Percentiles rank a stretch among this genome's conserved stretches.
These are phyloP conservation scores for Tremella fuciformis DNA, from an alignment of 768 basidiomycete genomes.

Conservation along the genomic window DNA sequence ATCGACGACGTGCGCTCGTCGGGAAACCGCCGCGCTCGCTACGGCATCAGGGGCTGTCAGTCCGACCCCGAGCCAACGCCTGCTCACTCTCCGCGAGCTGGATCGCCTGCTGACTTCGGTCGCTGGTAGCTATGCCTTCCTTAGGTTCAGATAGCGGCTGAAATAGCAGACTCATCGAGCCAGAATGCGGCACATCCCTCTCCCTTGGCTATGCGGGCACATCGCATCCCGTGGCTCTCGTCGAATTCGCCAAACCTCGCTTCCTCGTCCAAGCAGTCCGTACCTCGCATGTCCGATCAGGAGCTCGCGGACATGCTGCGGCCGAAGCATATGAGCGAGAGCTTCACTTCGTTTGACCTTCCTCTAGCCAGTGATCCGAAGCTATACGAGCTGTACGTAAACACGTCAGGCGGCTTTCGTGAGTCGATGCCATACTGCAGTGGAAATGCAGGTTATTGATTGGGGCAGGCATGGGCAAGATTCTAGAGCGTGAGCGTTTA, in stretches of 20 bases:
- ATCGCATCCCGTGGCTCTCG: slow-evolving; percentile 37
- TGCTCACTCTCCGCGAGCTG: slow-evolving; percentile 40
- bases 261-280: slow-evolving; percentile 5
- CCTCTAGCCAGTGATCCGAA: slow-evolving; percentile 37
- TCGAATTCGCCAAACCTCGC: slow-evolving; percentile 35
- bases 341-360: slow-evolving; percentile 47
- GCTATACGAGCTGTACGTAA: slow-evolving; percentile 44
- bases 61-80: slow-evolving; percentile 32
- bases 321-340: slow-evolving; percentile 48
- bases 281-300: slow-evolving; percentile 11
- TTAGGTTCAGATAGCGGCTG: slow-evolving; percentile 1
- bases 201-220: slow-evolving; percentile 41
- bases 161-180: slow-evolving; percentile 18
- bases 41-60: not conserved
- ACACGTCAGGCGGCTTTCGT: slow-evolving; percentile 44
- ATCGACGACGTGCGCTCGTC: too few species aligned
- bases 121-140: slow-evolving; percentile 31
- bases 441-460: not conserved
- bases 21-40: not conserved
- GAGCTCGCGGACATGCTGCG: slow-evolving; percentile 22
- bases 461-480: slow-evolving; percentile 44
- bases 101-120: slow-evolving; percentile 44
- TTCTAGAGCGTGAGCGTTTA: slow-evolving; percentile 43
- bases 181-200: slow-evolving; percentile 28
- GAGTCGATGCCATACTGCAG: slow-evolving; percentile 17